Evolutionary conservation across 164 flowering plant species (phyloP).

Genomic region (Litsea cubeba): DNA sequence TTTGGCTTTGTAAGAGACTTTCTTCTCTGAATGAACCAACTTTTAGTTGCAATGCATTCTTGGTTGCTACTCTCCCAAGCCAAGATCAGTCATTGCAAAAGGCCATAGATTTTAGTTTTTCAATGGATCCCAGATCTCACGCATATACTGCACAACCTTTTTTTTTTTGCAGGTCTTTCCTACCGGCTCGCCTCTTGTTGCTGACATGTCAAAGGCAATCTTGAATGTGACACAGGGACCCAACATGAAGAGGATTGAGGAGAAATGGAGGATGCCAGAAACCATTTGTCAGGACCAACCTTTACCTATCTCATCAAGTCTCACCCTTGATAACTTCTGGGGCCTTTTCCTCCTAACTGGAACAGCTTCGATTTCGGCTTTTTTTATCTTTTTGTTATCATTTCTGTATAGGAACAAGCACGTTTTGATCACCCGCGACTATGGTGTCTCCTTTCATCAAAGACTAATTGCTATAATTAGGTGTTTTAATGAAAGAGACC

Average conservation of each 20-base stretch:
- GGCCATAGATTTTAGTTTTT: too few relatives aligned
- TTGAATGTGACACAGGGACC: slow-evolving; percentile 26
- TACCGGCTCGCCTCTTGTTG: slow-evolving; percentile 31
- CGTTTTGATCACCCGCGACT: not conserved
- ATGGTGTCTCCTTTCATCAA: slow-evolving; percentile 10
- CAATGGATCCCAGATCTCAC: too few relatives aligned
- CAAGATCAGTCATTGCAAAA: not conserved
- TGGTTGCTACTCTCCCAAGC: not conserved
- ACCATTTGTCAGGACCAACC: slow-evolving; percentile 9
- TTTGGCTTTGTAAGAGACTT: slow-evolving; percentile 31
- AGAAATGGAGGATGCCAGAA: slow-evolving; percentile 22
- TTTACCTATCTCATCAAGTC: slow-evolving; percentile 4
- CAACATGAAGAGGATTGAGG: slow-evolving; percentile 23
- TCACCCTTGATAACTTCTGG: slow-evolving; percentile 13
- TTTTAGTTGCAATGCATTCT: not conserved
- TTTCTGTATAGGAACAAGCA: slow-evolving; percentile 21
- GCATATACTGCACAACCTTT: not conserved
- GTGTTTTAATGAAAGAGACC: slow-evolving; percentile 18
- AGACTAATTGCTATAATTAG: slow-evolving; percentile 5
- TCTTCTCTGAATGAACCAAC: not conserved
- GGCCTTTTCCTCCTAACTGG: slow-evolving; percentile 45
- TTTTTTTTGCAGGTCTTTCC: slow-evolving; percentile 29
- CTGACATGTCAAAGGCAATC: slow-evolving; percentile 37
- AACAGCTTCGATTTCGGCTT: slow-evolving; percentile 20
- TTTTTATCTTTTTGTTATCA: slow-evolving; percentile 11